Conservation (phyloP, 2,329 filamentous ascomycete genomes). For the Onygenales sp. region DNA sequence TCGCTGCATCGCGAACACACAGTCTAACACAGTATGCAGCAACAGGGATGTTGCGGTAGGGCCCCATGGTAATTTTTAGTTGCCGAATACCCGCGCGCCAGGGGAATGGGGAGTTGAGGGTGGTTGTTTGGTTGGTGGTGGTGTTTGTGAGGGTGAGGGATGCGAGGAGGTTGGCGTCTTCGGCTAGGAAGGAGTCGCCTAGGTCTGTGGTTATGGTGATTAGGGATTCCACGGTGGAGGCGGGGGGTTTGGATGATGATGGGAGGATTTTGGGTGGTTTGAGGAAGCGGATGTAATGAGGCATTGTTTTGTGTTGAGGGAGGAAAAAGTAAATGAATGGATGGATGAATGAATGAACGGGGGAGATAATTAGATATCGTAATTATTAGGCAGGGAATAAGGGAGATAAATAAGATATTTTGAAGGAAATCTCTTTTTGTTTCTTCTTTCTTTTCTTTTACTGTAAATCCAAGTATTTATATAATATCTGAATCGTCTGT, state of each 20-base stretch:
- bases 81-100: conserved; percentile 38
- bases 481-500: too few relatives aligned
- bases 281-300: conserved; percentile 58
- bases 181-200: conserved; percentile 53
- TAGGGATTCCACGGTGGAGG: conserved; percentile 37
- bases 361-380: too few relatives aligned
- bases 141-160: conserved; percentile 20
- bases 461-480: too few relatives aligned
- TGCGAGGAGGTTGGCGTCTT: conserved; percentile 35
- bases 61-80: conserved; percentile 29
- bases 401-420: too few relatives aligned
- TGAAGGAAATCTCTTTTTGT: too few relatives aligned
- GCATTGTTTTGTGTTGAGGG: conserved; percentile 28
- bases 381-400: too few relatives aligned
- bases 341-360: too few relatives aligned
- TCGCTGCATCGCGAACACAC: not conserved
- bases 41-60: conserved; percentile 4
- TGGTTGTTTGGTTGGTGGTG: conserved; percentile 16
- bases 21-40: not conserved
- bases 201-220: conserved; percentile 61
- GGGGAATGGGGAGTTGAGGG: conserved; percentile 31
- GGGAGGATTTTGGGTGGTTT: conserved; percentile 46
- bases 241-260: conserved; percentile 11
- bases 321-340: too few relatives aligned
- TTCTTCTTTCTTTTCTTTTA: too few relatives aligned